Base-by-base conservation (phyloP, 768 basidiomycete genomes). In the Lactarius akahatsu region DNA sequence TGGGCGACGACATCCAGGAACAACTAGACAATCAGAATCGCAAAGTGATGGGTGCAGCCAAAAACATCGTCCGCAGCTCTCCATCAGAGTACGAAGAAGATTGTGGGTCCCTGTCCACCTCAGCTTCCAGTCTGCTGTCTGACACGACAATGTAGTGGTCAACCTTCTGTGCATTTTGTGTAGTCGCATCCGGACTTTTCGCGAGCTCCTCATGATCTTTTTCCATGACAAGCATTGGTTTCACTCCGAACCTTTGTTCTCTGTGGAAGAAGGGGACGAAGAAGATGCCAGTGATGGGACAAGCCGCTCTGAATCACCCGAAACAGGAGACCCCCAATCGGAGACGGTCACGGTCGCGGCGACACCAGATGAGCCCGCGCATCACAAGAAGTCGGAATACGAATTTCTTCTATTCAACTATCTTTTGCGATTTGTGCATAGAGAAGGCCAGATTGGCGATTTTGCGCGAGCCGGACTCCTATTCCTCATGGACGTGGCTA, bases 341-440 rank as follows among this genome's bases (percentile, higher is more conserved):
- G 58, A 47, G 41, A 59, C 50, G 0, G 36, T 54, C 28, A 40
- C 11, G 18, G 13, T 38, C 15, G 47, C 47, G 1, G 18, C 47
- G 26, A 23, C 57, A 30, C 13, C 77, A 45, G 70, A 73, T 10
- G 73, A 76, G 16, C 76, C 81, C 15, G 77, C 83, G 0, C 62
- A 72, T 4, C 67, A 74, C 23, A 87, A 85, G 73, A 91, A 90
- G 75, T 80, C 92, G 23, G 94, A 96, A 78, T 96, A 96, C 73
- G 96, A 98, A 74, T 98, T 97, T 73, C 85, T 96, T 34, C 81
- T 98, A 15, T 97, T 98, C 82, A 93, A 96, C 73, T 96, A 96
- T 73, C 87, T 98, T 41, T 86, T 98, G 11, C 92, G 94, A 0
- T 98, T 95, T 74, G 91, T 95, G 28, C 96, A 98, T 74, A 85